A percentile compares a stretch with the other conserved stretches of the same genome.
Evolutionary conservation across 1,284 basidiomycete genomes (phyloP).

Genomic region (Thelephora terrestris): DNA sequence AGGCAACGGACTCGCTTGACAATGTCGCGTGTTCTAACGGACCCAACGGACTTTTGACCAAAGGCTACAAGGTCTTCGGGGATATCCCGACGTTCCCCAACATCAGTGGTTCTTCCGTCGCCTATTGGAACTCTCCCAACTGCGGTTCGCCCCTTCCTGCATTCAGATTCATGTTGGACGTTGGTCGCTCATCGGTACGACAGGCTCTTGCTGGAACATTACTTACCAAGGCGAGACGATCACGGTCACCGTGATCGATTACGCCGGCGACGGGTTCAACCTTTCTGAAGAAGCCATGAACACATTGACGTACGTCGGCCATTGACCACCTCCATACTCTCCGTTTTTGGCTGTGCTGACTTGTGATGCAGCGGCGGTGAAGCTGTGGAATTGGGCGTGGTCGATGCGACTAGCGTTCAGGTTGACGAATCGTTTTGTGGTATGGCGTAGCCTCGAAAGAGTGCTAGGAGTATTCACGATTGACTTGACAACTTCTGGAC

Average conservation of each 20-base stretch:
- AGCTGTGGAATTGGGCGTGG: too few relatives aligned
- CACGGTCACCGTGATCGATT: constrained; percentile 33
- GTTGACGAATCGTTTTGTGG: too few relatives aligned
- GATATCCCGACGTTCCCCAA: constrained; percentile 40
- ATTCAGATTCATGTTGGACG: background rate
- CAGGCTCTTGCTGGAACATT: constrained; percentile 36
- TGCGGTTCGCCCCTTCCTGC: constrained; percentile 17
- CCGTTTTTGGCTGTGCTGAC: too few relatives aligned
- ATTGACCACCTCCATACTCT: too few relatives aligned
- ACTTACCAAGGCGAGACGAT: constrained; percentile 29
- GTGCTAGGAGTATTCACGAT: too few relatives aligned
- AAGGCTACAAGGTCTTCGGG: constrained; percentile 36
- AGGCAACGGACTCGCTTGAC: constrained; percentile 20
- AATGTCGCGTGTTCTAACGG: constrained; percentile 42
- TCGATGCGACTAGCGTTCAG: too few relatives aligned
- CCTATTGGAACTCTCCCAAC: constrained; percentile 29
- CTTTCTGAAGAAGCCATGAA: constrained; percentile 25
- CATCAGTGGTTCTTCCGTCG: constrained; percentile 36
- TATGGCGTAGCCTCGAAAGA: too few relatives aligned
- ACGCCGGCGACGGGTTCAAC: constrained; percentile 28
- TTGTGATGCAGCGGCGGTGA: too few relatives aligned
- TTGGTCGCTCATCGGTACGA: background rate
- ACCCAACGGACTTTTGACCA: constrained; percentile 30
- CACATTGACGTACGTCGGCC: constrained; percentile 13
- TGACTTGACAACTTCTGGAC: too few relatives aligned